phyloP scores from a whole-genome alignment of 345 rosid species.

The Bruguiera parviflora region DNA sequence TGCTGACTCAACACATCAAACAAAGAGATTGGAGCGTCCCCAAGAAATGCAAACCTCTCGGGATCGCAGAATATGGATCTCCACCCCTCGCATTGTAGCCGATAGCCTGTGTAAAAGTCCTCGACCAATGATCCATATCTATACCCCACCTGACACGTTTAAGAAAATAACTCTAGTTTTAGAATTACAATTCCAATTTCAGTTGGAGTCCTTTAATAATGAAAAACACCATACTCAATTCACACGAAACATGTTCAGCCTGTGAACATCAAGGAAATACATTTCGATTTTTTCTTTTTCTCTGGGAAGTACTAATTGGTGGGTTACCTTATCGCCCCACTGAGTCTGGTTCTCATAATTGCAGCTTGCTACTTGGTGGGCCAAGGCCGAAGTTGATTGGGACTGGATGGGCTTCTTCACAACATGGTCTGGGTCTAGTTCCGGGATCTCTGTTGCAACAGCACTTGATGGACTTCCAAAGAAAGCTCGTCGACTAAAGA shows the following conservation, averaged over 20 bases:
- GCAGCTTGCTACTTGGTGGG: conserved; percentile 52
- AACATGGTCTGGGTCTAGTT: conserved; percentile 27
- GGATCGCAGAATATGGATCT: conserved; percentile 55
- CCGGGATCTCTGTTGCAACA: conserved; percentile 31
- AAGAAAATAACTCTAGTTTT: too few species aligned
- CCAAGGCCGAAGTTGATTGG: conserved; percentile 28
- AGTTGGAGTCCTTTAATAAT: too few species aligned
- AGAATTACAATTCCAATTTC: too few species aligned
- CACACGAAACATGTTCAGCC: too few species aligned
- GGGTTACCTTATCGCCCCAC: conserved; percentile 66
- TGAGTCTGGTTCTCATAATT: conserved; percentile 44
- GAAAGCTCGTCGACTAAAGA: conserved; percentile 51
- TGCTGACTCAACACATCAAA: conserved; percentile 45
- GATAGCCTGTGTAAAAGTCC: conserved; percentile 58
- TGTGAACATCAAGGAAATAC: too few species aligned
- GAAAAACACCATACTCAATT: too few species aligned
- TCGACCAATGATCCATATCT: conserved; percentile 73
- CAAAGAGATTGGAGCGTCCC: conserved; percentile 48
- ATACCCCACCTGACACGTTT: conserved; percentile 45
- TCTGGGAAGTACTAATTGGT: neutral
- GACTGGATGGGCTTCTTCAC: conserved; percentile 30
- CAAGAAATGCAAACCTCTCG: conserved; percentile 51
- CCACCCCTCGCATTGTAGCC: conserved; percentile 70
- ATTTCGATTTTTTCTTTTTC: too few species aligned
- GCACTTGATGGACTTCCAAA: conserved; percentile 43